Conservation (phyloP, 2,329 filamentous ascomycete genomes). For the Moelleriella libera region DNA sequence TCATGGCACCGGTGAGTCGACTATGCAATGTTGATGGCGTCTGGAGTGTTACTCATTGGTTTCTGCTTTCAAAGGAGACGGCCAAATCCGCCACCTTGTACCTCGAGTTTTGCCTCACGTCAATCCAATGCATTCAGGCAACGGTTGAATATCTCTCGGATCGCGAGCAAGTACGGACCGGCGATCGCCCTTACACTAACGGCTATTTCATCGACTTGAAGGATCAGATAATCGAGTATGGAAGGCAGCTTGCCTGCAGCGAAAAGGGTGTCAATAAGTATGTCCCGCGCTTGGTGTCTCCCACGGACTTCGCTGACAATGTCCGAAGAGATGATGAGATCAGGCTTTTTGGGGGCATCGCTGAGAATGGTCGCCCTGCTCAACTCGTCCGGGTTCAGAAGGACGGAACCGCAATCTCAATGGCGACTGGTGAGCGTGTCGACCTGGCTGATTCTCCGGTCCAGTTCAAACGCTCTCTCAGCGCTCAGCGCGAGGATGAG, state of each 20-base stretch:
- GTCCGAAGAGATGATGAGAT: conserved; percentile 46
- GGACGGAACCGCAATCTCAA: conserved; percentile 65
- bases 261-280: conserved; percentile 52
- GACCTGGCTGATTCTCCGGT: conserved; percentile 37
- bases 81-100: conserved; percentile 58
- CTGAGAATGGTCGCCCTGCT: conserved; percentile 67
- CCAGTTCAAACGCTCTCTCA: conserved; percentile 51
- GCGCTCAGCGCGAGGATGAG: conserved; percentile 60
- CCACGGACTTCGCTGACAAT: conserved; percentile 15
- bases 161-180: conserved; percentile 69
- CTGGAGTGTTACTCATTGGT: conserved; percentile 55
- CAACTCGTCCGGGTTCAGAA: conserved; percentile 75
- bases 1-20: conserved; percentile 84
- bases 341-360: conserved; percentile 67
- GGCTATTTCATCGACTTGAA: conserved; percentile 95
- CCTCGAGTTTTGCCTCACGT: conserved; percentile 78
- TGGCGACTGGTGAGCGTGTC: conserved; percentile 55
- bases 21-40: conserved; percentile 37
- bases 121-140: conserved; percentile 79
- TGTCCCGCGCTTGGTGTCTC: conserved; percentile 19
- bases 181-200: conserved; percentile 85
- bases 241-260: conserved; percentile 63
- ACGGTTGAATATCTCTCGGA: conserved; percentile 78
- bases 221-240: conserved; percentile 85
- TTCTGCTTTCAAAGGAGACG: conserved; percentile 62